These are phyloP conservation scores for Boletus holoroseus DNA, from an alignment of 1,284 basidiomycete species.

Conservation along the genomic window DNA sequence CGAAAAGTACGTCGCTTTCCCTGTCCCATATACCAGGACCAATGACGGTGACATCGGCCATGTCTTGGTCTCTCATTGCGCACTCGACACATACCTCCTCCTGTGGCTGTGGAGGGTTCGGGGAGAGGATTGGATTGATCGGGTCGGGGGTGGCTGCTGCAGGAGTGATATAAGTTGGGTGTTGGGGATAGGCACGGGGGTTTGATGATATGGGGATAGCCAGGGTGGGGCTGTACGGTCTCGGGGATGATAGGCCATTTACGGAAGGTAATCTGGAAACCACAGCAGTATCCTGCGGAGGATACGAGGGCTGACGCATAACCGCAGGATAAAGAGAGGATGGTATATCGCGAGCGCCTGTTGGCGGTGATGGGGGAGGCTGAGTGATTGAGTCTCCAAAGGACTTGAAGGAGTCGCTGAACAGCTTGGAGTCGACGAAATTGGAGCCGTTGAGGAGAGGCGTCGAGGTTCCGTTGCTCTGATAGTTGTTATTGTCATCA, in stretches of 20 bases:
- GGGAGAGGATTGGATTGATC: conserved; percentile 55
- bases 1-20: conserved; percentile 77
- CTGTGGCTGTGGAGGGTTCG: conserved; percentile 43
- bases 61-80: conserved; percentile 98
- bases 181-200: conserved; percentile 63
- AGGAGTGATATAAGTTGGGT: conserved; percentile 69
- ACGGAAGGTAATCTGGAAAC: conserved; percentile 30
- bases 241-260: conserved; percentile 47
- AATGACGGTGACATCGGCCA: conserved; percentile 91
- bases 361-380: conserved; percentile 22
- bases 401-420: conserved; percentile 32
- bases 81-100: conserved; percentile 95
- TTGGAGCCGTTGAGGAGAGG: conserved; percentile 33
- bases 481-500: conserved; percentile 37
- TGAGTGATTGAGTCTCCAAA: conserved; percentile 26
- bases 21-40: conserved; percentile 88
- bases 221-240: conserved; percentile 44
- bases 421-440: conserved; percentile 26
- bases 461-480: conserved; percentile 27
- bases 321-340: conserved; percentile 35
- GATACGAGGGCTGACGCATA: conserved; percentile 44
- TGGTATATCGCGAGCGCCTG: conserved; percentile 29
- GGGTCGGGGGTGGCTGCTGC: conserved; percentile 45
- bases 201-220: conserved; percentile 56
- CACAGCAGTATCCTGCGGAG: conserved; percentile 37